Conservation (phyloP, 768 basidiomycete species). For the Trametopsis cervina region DNA sequence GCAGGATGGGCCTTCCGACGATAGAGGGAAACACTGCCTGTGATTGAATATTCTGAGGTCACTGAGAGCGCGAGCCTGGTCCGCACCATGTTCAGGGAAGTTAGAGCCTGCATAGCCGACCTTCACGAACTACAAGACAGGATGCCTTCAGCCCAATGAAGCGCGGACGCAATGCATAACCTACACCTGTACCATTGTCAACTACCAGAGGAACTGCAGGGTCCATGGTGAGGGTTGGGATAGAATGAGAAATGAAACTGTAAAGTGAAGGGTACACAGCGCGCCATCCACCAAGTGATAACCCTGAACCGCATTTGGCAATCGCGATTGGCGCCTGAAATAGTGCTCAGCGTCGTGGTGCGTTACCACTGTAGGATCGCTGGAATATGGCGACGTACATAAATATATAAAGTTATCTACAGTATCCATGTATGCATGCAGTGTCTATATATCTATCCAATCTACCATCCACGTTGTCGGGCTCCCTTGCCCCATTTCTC, state of each 20-base stretch:
- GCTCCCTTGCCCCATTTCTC: constrained; percentile 94
- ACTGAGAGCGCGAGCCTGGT: neutral
- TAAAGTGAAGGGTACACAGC: too few species aligned
- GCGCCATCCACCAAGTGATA: too few species aligned
- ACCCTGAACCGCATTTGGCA: too few species aligned
- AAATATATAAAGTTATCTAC: too few species aligned
- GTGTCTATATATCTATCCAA: too few species aligned
- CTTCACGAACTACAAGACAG: constrained; percentile 50
- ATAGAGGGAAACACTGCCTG: constrained; percentile 88
- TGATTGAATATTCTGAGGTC: neutral
- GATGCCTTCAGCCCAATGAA: neutral
- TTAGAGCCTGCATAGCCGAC: constrained; percentile 59
- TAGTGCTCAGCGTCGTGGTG: too few species aligned
- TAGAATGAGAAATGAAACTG: too few species aligned
- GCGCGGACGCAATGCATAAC: too few species aligned
- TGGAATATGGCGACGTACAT: too few species aligned
- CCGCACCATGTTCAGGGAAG: constrained; percentile 42
- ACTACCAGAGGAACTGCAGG: constrained; percentile 42
- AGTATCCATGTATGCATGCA: too few species aligned
- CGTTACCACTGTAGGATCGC: too few species aligned
- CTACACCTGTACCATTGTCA: constrained; percentile 61
- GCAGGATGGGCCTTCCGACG: constrained; percentile 93
- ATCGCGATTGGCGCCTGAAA: too few species aligned
- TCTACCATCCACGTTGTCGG: constrained; percentile 57
- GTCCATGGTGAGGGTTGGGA: constrained; percentile 25